Percentiles rank a stretch among this genome's conserved stretches.
Conservation (phyloP, 306 rosid genomes). For the Cucurbita moschata region DNA sequence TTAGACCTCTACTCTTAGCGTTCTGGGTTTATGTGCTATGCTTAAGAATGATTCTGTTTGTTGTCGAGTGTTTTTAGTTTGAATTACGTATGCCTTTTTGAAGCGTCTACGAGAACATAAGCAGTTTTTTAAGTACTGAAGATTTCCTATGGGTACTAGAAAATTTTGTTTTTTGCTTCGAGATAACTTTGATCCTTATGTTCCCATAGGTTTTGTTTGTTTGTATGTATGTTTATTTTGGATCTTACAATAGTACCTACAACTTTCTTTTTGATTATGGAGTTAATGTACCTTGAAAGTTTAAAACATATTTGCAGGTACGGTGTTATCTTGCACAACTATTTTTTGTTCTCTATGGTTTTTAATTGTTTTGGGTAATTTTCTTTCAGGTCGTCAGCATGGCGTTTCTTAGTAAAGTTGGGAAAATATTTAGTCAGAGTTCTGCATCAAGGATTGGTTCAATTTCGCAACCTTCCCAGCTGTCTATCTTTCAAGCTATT, state of each 20-base stretch:
- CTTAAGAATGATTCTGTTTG: neutral
- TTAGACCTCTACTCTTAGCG: neutral
- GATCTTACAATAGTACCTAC: neutral
- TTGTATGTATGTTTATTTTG: neutral
- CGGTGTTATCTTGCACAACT: neutral
- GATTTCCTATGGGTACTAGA: no score
- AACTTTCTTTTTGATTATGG: neutral
- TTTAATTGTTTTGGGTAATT: neutral
- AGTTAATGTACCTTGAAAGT: neutral
- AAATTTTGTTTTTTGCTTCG: no score
- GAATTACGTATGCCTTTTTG: no score
- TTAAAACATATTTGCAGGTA: neutral
- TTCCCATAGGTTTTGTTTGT: neutral
- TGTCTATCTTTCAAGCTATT: constrained; percentile 43
- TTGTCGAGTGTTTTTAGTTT: neutral
- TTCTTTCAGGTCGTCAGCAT: constrained; percentile 29
- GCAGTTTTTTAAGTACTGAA: no score
- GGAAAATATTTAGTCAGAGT: constrained; percentile 49
- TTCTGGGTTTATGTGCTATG: neutral
- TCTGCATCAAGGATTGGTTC: constrained; percentile 30
- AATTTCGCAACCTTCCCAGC: constrained; percentile 26
- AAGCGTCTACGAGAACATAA: no score
- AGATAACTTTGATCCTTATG: no score
- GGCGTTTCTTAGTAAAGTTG: constrained; percentile 74
- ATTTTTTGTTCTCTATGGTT: neutral